These are phyloP conservation scores for Pulveroboletus sp. DNA, from an alignment of 768 basidiomycete genomes.

Conservation along the genomic window DNA sequence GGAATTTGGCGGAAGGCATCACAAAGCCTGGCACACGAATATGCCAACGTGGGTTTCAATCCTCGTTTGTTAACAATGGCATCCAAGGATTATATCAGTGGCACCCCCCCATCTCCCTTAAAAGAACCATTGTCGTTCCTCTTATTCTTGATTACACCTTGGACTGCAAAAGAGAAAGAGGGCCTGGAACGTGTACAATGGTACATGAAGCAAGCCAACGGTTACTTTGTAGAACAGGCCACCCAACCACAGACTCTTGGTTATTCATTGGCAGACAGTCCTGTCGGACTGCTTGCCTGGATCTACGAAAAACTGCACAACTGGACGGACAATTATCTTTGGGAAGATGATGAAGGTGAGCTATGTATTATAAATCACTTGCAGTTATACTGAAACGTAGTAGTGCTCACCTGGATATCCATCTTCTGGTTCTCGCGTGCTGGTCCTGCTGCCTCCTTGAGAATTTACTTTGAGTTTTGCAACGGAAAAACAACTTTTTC, in stretches of 20 bases:
- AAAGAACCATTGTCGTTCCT: slow-evolving; percentile 29
- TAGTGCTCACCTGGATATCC: slow-evolving; percentile 59
- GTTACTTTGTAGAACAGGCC: slow-evolving; percentile 30
- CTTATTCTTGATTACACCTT: slow-evolving; percentile 24
- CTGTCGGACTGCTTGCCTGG: slow-evolving; percentile 49
- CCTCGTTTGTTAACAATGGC: not conserved
- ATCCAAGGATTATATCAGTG: slow-evolving; percentile 12
- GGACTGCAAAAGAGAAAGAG: slow-evolving; percentile 24
- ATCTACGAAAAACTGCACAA: slow-evolving; percentile 48
- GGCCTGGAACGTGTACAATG: slow-evolving; percentile 16
- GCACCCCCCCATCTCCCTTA: slow-evolving; percentile 17
- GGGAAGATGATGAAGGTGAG: slow-evolving; percentile 56
- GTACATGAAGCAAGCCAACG: slow-evolving; percentile 22
- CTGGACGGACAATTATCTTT: slow-evolving; percentile 51
- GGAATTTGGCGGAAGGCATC: slow-evolving; percentile 37
- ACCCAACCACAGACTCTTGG: slow-evolving; percentile 52
- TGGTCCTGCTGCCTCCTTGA: slow-evolving; percentile 51
- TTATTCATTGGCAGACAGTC: slow-evolving; percentile 53
- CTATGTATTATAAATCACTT: not conserved
- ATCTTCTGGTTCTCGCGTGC: slow-evolving; percentile 55
- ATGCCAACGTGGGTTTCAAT: slow-evolving; percentile 34
- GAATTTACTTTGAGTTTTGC: slow-evolving; percentile 53
- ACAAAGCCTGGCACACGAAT: slow-evolving; percentile 53
- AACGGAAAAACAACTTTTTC: not conserved
- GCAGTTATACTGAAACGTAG: not conserved